Conservation (phyloP, 345 rosid species). For the Salix brachista region DNA sequence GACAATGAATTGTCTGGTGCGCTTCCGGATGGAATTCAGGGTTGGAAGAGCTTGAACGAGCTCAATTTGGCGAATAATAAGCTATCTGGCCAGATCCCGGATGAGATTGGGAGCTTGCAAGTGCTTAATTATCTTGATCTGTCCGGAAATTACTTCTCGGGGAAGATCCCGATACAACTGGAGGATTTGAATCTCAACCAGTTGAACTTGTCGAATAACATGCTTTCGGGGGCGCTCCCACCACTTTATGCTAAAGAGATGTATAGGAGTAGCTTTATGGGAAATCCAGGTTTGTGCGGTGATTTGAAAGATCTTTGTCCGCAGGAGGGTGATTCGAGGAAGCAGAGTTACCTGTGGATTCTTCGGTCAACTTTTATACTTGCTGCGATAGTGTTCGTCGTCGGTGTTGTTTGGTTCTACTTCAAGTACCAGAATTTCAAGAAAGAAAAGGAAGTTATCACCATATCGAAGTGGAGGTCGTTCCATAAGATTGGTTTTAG, state of each 20-base stretch:
- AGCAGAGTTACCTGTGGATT: constrained; percentile 49
- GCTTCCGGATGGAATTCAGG: constrained; percentile 51
- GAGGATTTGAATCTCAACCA: constrained; percentile 76
- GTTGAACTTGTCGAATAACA: constrained; percentile 71
- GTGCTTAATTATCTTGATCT: constrained; percentile 91
- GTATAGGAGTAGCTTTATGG: constrained; percentile 53
- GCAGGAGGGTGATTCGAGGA: constrained; percentile 25
- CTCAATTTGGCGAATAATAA: constrained; percentile 61
- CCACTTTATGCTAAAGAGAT: constrained; percentile 49
- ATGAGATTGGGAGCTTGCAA: constrained; percentile 56
- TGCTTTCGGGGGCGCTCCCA: constrained; percentile 64
- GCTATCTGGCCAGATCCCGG: constrained; percentile 64
- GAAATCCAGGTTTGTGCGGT: constrained; percentile 76
- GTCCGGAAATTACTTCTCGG: constrained; percentile 61
- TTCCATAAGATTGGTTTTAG: constrained; percentile 82
- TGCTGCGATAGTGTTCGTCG: constrained; percentile 47
- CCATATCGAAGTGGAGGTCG: constrained; percentile 68
- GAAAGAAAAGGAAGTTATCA: constrained; percentile 34
- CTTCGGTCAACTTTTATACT: constrained; percentile 50
- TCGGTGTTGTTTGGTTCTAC: constrained; percentile 61
- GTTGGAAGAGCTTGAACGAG: constrained; percentile 64
- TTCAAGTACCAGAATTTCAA: constrained; percentile 45
- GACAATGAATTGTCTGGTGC: constrained; percentile 58
- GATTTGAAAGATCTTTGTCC: constrained; percentile 59
- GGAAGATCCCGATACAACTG: constrained; percentile 57